Percentiles rank a stretch among this genome's conserved stretches.
Conservation (phyloP, 345 rosid genomes). For the Heritiera littoralis region DNA sequence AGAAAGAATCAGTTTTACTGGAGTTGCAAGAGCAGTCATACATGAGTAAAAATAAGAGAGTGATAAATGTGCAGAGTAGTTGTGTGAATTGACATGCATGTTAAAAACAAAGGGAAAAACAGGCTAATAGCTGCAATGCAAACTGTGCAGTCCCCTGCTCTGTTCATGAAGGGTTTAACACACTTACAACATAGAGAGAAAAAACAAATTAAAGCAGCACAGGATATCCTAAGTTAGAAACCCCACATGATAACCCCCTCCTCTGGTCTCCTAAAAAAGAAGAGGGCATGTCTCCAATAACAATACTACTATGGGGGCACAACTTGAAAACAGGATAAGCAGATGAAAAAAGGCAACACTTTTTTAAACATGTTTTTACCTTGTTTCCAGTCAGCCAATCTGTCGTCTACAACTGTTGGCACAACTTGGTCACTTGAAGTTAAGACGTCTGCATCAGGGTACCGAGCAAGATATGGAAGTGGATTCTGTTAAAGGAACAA, state of each 20-base stretch:
- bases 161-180: neutral
- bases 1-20: conserved; percentile 25
- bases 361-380: conserved; percentile 44
- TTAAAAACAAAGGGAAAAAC: neutral
- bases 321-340: conserved; percentile 8
- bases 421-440: conserved; percentile 95
- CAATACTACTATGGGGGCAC: neutral
- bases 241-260: neutral
- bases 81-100: neutral
- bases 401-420: conserved; percentile 93
- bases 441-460: conserved; percentile 92
- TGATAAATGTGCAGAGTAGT: neutral
- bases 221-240: neutral
- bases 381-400: conserved; percentile 94
- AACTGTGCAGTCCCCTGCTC: neutral
- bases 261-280: neutral
- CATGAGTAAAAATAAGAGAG: neutral
- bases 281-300: neutral
- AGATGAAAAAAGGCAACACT: neutral
- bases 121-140: neutral
- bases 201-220: neutral
- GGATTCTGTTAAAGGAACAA: conserved; percentile 66
- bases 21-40: neutral
- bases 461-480: conserved; percentile 92
- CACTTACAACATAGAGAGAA: neutral